Evolutionary conservation across 1,139 yeast genomes (phyloP), one percentile per base, ranked within the genome.

Genomic region (Geotrichum citri-aurantii): DNA sequence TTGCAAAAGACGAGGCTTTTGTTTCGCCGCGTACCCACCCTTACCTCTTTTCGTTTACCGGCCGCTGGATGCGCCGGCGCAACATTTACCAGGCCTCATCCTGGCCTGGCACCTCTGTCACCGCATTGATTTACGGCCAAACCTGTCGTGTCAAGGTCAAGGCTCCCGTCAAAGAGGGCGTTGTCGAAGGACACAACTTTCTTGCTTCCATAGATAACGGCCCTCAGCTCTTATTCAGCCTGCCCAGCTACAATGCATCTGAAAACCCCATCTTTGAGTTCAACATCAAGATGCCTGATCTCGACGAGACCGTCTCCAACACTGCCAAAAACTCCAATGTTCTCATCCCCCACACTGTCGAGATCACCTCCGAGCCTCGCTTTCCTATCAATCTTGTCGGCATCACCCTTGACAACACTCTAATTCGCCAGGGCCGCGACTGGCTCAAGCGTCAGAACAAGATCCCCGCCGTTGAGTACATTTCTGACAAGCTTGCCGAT

Each of bases 21-120:
- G 50, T 57, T 29, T 42, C 60, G 10, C 62, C 62, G 6, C 44
- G 46, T 37, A 53, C 62, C 11, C 62, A 60, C 48, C 60, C 62
- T 3, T 50, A 52, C 46, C 54, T 57, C 7, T 60, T 60, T 29
- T 60, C 62, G 10, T 62, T 62, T 44, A 54, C 60, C 10, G 64
- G 64, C 24, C 52, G 63, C 24, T 62, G 64, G 65, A 78, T 59
- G 46, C 57, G 59, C 44, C 54, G 62, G 17, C 37, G 60, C 19
- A 56, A 62, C 31, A 55, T 61, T 19, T 62, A 42, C 54, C 53
- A 55, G 33, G 64, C 64, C 11, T 51, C 59, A 26, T 40, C 56
- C 23, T 62, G 63, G 63, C 64, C 64, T 6, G 64, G 59, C 14
- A 62, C 64, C 17, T 57, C 60, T 31, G 59, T 59, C 31, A 42